Conservation (phyloP, 257 asterid genomes). For the Mentha longifolia region DNA sequence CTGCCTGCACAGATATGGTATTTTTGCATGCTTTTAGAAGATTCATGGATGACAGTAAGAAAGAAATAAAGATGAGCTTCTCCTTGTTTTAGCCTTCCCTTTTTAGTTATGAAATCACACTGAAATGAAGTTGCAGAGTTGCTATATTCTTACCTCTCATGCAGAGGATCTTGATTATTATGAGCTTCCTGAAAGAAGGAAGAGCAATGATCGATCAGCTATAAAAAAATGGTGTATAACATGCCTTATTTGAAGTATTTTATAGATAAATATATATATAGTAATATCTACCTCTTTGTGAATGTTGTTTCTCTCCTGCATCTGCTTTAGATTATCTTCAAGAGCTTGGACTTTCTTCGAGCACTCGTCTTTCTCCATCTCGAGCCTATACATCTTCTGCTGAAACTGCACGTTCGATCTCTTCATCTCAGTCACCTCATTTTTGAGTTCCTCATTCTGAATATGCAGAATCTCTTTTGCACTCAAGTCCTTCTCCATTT, state of each 20-base stretch:
- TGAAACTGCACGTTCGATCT: constrained; percentile 51
- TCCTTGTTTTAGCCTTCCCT: too few species aligned
- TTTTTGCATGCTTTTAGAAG: not conserved
- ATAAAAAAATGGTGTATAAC: not conserved
- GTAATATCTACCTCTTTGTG: constrained; percentile 47
- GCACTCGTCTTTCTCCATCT: constrained; percentile 62
- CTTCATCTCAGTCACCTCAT: constrained; percentile 51
- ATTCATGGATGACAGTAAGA: too few species aligned
- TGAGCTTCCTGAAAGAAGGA: constrained; percentile 43
- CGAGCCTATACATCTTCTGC: constrained; percentile 60
- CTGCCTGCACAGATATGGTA: not conserved
- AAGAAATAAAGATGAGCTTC: too few species aligned
- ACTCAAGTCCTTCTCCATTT: constrained; percentile 55
- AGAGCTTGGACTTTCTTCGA: constrained; percentile 60
- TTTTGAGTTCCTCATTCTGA: constrained; percentile 49
- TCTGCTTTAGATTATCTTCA: constrained; percentile 51
- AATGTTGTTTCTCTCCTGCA: constrained; percentile 42
- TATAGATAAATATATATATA: not conserved
- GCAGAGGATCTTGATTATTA: constrained; percentile 31
- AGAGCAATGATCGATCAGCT: not conserved
- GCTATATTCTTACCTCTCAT: constrained; percentile 47
- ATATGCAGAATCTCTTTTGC: constrained; percentile 45
- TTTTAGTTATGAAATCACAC: too few species aligned
- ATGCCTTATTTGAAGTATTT: not conserved
- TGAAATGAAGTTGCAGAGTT: too few species aligned